Percentiles rank a stretch among this genome's conserved stretches.
Evolutionary conservation across 2,329 filamentous ascomycete species (phyloP).

Genomic region (Calycina herbarum): DNA sequence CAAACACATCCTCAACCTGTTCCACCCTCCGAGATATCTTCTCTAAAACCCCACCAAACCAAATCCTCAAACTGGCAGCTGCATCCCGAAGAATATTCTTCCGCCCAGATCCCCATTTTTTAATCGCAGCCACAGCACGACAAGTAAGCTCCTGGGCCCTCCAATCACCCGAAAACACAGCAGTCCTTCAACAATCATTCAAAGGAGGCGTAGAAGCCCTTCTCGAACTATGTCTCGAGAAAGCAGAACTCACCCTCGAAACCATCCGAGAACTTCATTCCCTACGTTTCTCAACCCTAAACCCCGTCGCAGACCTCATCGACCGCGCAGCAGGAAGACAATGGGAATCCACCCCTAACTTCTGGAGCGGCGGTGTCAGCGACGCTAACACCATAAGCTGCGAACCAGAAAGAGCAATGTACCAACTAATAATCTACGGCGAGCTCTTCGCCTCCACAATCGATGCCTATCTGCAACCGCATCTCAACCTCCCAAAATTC

Average conservation of each 20-base stretch:
- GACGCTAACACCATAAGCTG: conserved; percentile 8
- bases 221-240: conserved; percentile 34
- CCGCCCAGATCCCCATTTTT: conserved; percentile 40
- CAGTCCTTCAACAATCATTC: conserved; percentile 27
- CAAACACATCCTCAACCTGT: conserved; percentile 27
- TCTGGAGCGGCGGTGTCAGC: conserved; percentile 13
- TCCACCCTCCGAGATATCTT: conserved; percentile 32
- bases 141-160: conserved; percentile 40
- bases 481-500: not conserved
- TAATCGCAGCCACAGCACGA: conserved; percentile 38
- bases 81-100: conserved; percentile 40
- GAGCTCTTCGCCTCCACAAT: conserved; percentile 11
- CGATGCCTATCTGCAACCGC: conserved; percentile 3
- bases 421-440: conserved; percentile 9
- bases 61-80: conserved; percentile 38
- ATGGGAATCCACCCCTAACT: conserved; percentile 9
- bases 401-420: conserved; percentile 9
- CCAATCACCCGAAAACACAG: conserved; percentile 26
- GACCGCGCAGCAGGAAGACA: conserved; percentile 11
- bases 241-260: conserved; percentile 37
- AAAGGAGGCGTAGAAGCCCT: conserved; percentile 38
- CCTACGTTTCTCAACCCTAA: not conserved
- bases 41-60: conserved; percentile 26
- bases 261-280: conserved; percentile 32
- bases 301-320: conserved; percentile 12